Percentiles rank a stretch among this genome's conserved stretches.
Evolutionary conservation across 345 rosid genomes (phyloP).

Genomic region (Kernera saxatilis): DNA sequence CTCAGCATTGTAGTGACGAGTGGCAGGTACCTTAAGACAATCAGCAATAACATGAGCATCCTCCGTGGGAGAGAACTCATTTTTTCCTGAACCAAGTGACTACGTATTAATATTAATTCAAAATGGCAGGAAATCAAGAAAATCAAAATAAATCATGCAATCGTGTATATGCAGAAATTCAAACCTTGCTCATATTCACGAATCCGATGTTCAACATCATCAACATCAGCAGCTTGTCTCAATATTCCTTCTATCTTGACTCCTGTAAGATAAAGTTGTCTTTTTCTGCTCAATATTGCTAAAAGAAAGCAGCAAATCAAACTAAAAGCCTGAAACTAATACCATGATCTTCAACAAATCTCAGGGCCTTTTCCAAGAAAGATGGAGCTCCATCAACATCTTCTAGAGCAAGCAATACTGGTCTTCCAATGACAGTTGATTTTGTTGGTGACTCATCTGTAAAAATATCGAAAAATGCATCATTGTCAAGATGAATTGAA

Average conservation of each 20-base stretch:
- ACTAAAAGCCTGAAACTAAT: slow-evolving; percentile 28
- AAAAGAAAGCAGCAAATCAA: neutral
- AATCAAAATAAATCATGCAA: neutral
- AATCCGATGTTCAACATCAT: slow-evolving; percentile 86
- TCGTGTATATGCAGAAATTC: neutral
- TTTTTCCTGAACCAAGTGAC: slow-evolving; percentile 57
- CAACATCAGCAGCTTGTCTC: slow-evolving; percentile 99
- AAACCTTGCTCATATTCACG: slow-evolving; percentile 90
- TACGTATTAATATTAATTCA: neutral
- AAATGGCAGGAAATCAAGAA: neutral
- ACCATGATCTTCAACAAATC: slow-evolving; percentile 90
- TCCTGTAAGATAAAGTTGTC: slow-evolving; percentile 46
- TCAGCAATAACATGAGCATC: slow-evolving; percentile 94
- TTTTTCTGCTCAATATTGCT: slow-evolving; percentile 20
- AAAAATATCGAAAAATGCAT: slow-evolving; percentile 11
- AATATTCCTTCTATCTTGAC: slow-evolving; percentile 84
- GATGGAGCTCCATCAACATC: slow-evolving; percentile 98
- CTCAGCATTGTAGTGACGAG: neutral
- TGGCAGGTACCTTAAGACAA: slow-evolving; percentile 66
- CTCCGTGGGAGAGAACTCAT: slow-evolving; percentile 59
- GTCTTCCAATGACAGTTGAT: slow-evolving; percentile 64
- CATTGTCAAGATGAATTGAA: slow-evolving; percentile 8
- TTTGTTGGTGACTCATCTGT: slow-evolving; percentile 56
- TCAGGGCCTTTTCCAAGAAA: slow-evolving; percentile 94
- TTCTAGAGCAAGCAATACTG: slow-evolving; percentile 89